phyloP scores from a whole-genome alignment of 306 rosid genomes.

The Cicer cuneatum region DNA sequence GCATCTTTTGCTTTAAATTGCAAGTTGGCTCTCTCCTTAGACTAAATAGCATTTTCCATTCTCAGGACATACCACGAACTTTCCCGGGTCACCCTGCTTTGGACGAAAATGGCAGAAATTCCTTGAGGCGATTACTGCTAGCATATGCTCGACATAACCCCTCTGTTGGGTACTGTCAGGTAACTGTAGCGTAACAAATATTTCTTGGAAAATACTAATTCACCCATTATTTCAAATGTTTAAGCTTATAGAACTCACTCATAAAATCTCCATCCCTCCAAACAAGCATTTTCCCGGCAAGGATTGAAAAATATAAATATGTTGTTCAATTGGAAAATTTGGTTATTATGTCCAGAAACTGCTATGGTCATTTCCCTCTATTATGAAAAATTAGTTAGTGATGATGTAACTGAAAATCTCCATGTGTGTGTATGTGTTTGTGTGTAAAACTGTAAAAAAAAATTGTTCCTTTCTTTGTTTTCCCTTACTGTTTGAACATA shows the following conservation, averaged over 20 bases:
- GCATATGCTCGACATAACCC: constrained; percentile 98
- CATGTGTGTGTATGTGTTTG: neutral
- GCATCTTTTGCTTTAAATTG: constrained; percentile 69
- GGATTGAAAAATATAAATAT: constrained; percentile 37
- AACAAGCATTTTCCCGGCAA: constrained; percentile 30
- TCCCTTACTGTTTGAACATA: neutral
- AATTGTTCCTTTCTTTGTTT: neutral
- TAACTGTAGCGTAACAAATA: constrained; percentile 47
- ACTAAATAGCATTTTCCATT: constrained; percentile 49
- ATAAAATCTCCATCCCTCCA: constrained; percentile 34
- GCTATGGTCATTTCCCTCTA: constrained; percentile 14
- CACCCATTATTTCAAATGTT: constrained; percentile 32
- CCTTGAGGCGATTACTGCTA: constrained; percentile 85
- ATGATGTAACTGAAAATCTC: constrained; percentile 2
- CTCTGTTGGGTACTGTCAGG: constrained; percentile 96
- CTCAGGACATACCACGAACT: constrained; percentile 95
- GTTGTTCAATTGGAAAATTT: constrained; percentile 23
- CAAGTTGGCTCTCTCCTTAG: constrained; percentile 59
- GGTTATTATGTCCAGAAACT: constrained; percentile 9
- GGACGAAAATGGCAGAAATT: constrained; percentile 82
- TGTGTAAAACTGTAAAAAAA: neutral
- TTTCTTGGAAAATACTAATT: constrained; percentile 40
- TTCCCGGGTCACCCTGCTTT: constrained; percentile 99
- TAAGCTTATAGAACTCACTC: constrained; percentile 25
- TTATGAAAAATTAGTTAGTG: constrained; percentile 6